These are phyloP conservation scores for Globisporangium orthogonon DNA, from an alignment of 352 stramenopile genomes.

Conservation along the genomic window DNA sequence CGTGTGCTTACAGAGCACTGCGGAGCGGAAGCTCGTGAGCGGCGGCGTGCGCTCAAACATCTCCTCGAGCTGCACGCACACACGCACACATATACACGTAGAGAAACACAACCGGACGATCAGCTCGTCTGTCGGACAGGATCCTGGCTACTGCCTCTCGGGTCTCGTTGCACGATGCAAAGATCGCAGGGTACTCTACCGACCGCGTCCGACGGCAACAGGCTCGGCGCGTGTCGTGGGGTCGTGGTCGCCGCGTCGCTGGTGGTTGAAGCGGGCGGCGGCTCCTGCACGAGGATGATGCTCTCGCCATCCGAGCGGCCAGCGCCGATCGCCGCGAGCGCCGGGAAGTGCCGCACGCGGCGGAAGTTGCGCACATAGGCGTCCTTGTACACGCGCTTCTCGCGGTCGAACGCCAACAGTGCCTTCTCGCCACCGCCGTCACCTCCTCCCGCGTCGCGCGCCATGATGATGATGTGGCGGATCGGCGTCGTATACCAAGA, in stretches of 20 bases:
- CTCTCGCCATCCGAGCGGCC: constrained; percentile 41
- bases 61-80: constrained; percentile 30
- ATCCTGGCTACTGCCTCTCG: neutral
- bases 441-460: neutral
- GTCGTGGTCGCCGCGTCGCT: constrained; percentile 1
- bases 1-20: constrained; percentile 62
- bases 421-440: constrained; percentile 23
- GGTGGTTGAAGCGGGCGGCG: constrained; percentile 6
- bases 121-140: neutral
- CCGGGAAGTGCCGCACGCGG: constrained; percentile 68
- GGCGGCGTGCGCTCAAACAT: constrained; percentile 55
- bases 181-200: neutral
- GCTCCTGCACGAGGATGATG: constrained; percentile 64
- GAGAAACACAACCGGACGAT: neutral
- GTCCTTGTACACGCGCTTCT: constrained; percentile 77
- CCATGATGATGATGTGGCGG: neutral
- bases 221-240: constrained; percentile 23
- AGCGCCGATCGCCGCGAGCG: constrained; percentile 42
- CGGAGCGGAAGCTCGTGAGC: constrained; percentile 47
- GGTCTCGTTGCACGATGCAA: neutral
- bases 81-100: neutral
- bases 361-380: constrained; percentile 67
- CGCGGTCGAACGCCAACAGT: constrained; percentile 50
- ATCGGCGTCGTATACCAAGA: too few relatives aligned
- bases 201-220: constrained; percentile 51